These are phyloP conservation scores for Agrocybe pediades DNA, from an alignment of 768 basidiomycete genomes.

Conservation along the genomic window DNA sequence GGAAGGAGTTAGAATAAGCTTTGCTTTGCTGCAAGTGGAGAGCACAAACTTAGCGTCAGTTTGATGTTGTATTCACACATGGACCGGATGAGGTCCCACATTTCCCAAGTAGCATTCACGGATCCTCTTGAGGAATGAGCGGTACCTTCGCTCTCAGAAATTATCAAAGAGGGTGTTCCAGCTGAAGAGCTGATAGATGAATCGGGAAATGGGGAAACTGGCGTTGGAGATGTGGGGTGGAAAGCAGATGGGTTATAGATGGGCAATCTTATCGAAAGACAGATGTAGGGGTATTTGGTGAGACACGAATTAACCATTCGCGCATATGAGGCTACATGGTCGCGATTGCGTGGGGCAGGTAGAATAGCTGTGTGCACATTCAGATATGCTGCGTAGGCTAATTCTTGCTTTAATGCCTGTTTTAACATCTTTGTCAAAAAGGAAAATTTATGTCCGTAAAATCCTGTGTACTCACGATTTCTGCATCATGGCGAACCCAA, in stretches of 20 bases:
- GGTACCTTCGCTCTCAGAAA: slow-evolving; percentile 33
- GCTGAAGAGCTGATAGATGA: slow-evolving; percentile 12
- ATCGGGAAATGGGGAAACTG: slow-evolving; percentile 7
- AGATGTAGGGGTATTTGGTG: slow-evolving; percentile 66
- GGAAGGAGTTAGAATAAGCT: slow-evolving; percentile 5
- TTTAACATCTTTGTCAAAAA: neutral
- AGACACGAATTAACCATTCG: slow-evolving; percentile 85
- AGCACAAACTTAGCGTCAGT: slow-evolving; percentile 64
- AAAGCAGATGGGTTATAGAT: slow-evolving; percentile 65
- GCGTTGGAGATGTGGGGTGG: slow-evolving; percentile 3
- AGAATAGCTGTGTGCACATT: slow-evolving; percentile 84
- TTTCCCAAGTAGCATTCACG: slow-evolving; percentile 89
- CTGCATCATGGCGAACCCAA: slow-evolving; percentile 94
- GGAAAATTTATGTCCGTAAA: slow-evolving; percentile 7
- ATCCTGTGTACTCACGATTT: slow-evolving; percentile 64
- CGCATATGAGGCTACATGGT: slow-evolving; percentile 89
- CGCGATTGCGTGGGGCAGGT: slow-evolving; percentile 84
- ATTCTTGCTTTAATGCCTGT: slow-evolving; percentile 91
- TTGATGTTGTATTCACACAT: slow-evolving; percentile 84
- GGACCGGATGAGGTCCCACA: slow-evolving; percentile 95
- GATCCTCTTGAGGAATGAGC: slow-evolving; percentile 50
- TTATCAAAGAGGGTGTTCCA: slow-evolving; percentile 35
- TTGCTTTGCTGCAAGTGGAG: slow-evolving; percentile 4
- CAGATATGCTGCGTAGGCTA: slow-evolving; percentile 91
- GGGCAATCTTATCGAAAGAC: slow-evolving; percentile 81